Base-by-base conservation (phyloP, 495 filamentous ascomycete species). In the Penicillium salamii region DNA sequence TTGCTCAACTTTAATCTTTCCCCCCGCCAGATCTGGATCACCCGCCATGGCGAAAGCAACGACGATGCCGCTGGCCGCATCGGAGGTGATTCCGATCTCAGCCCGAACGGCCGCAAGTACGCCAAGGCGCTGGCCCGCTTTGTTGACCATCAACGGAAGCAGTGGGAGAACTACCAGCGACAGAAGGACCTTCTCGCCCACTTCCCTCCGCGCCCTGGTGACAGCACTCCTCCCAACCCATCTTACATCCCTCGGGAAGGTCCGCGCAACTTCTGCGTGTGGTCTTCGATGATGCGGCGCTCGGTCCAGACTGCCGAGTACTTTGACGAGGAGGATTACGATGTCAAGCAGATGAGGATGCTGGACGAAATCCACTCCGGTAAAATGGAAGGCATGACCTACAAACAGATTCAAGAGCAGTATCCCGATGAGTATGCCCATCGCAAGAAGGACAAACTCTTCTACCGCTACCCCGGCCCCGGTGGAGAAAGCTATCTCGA, bases 301-400 rank as follows among this genome's bases (percentile, higher is more conserved):
- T 87, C 86, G 42, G 79, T 92, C 39, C 79, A 95, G 57, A 91
- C 91, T 1, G 90, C 88, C 0, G 79, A 91, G 44, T 82, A 85
- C 61, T 98, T 97, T 67, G 87, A 89, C 46, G 93, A 97, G 52
- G 93, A 98, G n/a, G 89, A 97, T 19, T 98, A 90, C 61, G 93
- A 97, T 54, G 82, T 92, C 59, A 98, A 98, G 74, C 84, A 95
- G 57, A 96, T 95, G 90, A 88, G 89, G 57, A 96, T 97, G 90
- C 82, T 98, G 13, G 95, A 98, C 58, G 93, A 98, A 63, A 84
- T 98, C 32, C 89, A 96, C 59, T 87, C 92, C 1, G 93, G 93
- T 13, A 78, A 77, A 32, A 93, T 96, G 75, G 93, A 98, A 67
- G 91, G 93, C 26, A 78, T 96, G 76, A 97, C 92, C 2, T 98